Base-by-base conservation (phyloP, 306 rosid genomes). In the Casuarina equisetifolia region DNA sequence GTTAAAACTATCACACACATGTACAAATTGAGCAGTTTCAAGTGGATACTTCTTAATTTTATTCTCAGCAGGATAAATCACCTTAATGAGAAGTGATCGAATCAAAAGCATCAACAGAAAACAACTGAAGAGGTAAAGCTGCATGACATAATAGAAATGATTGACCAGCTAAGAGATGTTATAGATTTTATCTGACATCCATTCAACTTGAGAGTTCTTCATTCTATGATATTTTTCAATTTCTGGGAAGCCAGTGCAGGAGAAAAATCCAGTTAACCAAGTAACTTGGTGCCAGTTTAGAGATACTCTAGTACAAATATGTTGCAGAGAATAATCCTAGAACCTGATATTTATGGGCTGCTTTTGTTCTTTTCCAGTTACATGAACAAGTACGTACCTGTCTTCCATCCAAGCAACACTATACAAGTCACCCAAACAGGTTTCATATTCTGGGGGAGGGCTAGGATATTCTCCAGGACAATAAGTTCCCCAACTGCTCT, bases 361-460 rank as follows among this genome's bases (percentile, higher is more conserved):
- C 19, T 80, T 59, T 81, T 76, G 43, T 75, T 73, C 78, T 73
- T 55, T 58, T 76, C 36, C 19, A n/a, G 17, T 57, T n/a, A 57
- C 40, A 25, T 45, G 35, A 9, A 55, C 46, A 68, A 25, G 32
- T 36, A 49, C 72, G 59, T 88, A 89, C 98, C 98, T 91, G 88
- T 93, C 98, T 85, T 93, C 98, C 97, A 93, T 86, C 97, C 98
- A 93, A 64, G 97, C 89, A 87, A 93, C 88, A 82, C 98, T 93
- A 78, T 90, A 93, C 82, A 93, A 85, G 86, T 93, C 98, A 70
- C 88, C 97, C 84, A 93, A 82, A 78, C 98, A 93, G 78, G 98
- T 93, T 63, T 83, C 92, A 71, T 85, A 93, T 82, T 93, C 98
- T 62, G 85, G 84, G 32, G 98, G 98, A 72, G 97, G 97, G 81